These are phyloP conservation scores for Rhodotorula mucilaginosa DNA, from an alignment of 1,284 basidiomycete genomes.

Conservation along the genomic window DNA sequence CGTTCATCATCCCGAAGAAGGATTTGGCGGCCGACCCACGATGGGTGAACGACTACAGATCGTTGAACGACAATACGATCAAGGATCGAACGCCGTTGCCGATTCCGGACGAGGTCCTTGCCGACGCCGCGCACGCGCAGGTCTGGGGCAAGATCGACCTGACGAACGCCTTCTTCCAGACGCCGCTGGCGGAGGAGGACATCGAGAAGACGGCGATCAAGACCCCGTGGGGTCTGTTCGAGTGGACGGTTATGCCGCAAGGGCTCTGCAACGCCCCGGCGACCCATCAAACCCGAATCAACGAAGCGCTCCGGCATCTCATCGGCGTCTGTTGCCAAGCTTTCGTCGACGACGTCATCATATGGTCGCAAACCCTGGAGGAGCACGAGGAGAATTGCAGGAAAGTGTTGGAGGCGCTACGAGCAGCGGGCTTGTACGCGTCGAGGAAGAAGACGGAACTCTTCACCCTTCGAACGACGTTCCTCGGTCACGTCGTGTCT, in stretches of 20 bases:
- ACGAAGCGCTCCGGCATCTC: constrained; percentile 24
- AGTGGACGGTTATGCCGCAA: constrained; percentile 55
- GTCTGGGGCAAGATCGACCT: constrained; percentile 49
- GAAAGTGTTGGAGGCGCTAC: constrained; percentile 9
- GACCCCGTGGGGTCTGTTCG: constrained; percentile 52
- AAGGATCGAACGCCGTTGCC: constrained; percentile 28
- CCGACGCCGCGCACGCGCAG: neutral
- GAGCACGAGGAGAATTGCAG: constrained; percentile 46
- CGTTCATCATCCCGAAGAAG: constrained; percentile 12
- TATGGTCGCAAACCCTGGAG: constrained; percentile 50
- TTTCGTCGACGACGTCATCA: constrained; percentile 56
- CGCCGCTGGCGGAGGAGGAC: constrained; percentile 49
- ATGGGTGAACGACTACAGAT: constrained; percentile 30
- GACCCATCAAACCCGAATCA: constrained; percentile 44
- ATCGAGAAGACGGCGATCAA: constrained; percentile 50
- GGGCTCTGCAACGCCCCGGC: constrained; percentile 51
- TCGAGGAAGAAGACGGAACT: constrained; percentile 48
- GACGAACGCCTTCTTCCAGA: constrained; percentile 55
- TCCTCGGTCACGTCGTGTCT: constrained; percentile 51
- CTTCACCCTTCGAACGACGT: constrained; percentile 43
- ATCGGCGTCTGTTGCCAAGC: constrained; percentile 9
- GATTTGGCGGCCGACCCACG: constrained; percentile 9
- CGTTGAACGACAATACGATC: constrained; percentile 29
- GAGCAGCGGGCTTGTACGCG: constrained; percentile 42
- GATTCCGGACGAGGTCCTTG: constrained; percentile 11